Evolutionary conservation across 2,329 filamentous ascomycete species (phyloP), one percentile per base, ranked within the genome.

Genomic region (Pseudogymnoascus sp.): DNA sequence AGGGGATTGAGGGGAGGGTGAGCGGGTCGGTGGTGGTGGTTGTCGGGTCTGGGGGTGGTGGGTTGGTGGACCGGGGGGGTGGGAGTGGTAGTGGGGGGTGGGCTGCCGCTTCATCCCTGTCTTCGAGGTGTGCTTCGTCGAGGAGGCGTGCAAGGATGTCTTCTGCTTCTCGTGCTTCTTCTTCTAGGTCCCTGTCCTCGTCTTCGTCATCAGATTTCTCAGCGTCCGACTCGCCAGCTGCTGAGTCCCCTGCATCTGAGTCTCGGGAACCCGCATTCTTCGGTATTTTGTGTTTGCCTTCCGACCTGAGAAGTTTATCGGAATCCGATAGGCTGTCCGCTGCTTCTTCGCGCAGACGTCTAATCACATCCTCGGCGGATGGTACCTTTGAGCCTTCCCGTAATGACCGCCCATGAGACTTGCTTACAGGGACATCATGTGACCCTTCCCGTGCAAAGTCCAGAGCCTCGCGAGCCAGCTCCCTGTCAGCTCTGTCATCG

Each of bases 221-320:
- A 68, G 77, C 68, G 64, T 78, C 46, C 75, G 79, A 69, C 75
- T 78, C 64, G 69, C 80, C 61, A 76, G 77, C 64, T 76, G 78
- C 72, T 72, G 66, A 19, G 15, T 35, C 31, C 11, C 56, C 17
- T 3, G 15, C 29, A 26, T 59, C 56, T 6, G 23, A 13, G 44
- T 50, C 21, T 59, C 56, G 35, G 26, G 21, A 15, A n/a, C 31
- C 56, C 21, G 29, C 56, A 59, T 59, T 59, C 29, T 59, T 59
- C 13, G 56, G n/a, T 21, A 35, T 21, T 15, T 38, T 38, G 10
- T 59, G 56, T 13, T 59, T 59, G 56, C 31, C 56, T 59, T 37
- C 56, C 35, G 56, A 38, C 21, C 37, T 59, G 4, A 59, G 21
- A 0, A 35, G 17, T 37, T 59, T 37, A 21, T 33, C 56, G 1